These are phyloP conservation scores for Dalbergia oliveri DNA, from an alignment of 306 rosid genomes.

Conservation along the genomic window DNA sequence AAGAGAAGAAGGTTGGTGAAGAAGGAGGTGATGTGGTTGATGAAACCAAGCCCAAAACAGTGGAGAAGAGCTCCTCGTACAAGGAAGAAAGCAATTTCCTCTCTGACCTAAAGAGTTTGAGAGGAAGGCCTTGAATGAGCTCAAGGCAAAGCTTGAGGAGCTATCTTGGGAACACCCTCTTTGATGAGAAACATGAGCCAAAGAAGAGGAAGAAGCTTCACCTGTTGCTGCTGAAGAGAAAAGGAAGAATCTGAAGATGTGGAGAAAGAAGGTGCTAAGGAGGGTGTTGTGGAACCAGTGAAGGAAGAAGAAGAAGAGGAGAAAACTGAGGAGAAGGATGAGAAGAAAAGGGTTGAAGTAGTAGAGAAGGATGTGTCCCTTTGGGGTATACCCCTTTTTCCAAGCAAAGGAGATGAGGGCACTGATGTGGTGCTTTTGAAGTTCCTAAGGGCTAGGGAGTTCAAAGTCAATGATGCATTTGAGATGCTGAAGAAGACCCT, in stretches of 20 bases:
- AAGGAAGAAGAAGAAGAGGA: conserved; percentile 12
- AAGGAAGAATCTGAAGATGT: background rate
- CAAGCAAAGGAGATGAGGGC: conserved; percentile 53
- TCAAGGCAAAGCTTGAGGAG: conserved; percentile 57
- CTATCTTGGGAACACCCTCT: conserved; percentile 45
- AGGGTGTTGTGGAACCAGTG: conserved; percentile 13
- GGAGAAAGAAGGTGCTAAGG: background rate
- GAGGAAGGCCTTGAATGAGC: conserved; percentile 51
- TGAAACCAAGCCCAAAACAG: conserved; percentile 34
- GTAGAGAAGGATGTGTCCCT: conserved; percentile 40
- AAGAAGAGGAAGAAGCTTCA: conserved; percentile 24
- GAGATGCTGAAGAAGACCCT: conserved; percentile 66
- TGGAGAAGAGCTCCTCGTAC: conserved; percentile 53
- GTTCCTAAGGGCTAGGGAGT: conserved; percentile 65
- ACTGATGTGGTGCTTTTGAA: conserved; percentile 55
- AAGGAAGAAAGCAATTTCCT: conserved; percentile 59
- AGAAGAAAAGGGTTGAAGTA: conserved; percentile 29
- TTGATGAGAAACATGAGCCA: conserved; percentile 39
- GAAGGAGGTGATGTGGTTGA: conserved; percentile 20
- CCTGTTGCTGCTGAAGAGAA: background rate
- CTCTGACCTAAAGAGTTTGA: conserved; percentile 62
- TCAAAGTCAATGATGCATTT: conserved; percentile 55
- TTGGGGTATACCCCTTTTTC: conserved; percentile 60
- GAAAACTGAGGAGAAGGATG: background rate
- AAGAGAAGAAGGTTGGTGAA: conserved; percentile 38